Evolutionary conservation across 768 basidiomycete genomes (phyloP).

Genomic region (Xerocomus potaroensis): DNA sequence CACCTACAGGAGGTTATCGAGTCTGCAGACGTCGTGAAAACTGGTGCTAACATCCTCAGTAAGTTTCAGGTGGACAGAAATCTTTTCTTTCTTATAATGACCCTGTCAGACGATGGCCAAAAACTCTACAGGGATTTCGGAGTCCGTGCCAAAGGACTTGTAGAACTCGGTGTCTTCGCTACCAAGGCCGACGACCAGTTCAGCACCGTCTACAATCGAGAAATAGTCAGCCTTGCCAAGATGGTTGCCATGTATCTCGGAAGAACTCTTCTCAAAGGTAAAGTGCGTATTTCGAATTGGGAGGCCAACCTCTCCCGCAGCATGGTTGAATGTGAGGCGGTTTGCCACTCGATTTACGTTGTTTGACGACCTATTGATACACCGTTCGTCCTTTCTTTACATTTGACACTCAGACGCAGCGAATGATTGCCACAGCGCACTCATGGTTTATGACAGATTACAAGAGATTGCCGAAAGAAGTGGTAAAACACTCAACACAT

Average conservation of each 20-base stretch:
- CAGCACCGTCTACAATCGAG: conserved; percentile 29
- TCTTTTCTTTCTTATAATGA: not conserved
- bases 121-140: conserved; percentile 47
- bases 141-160: conserved; percentile 37
- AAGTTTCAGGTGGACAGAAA: conserved; percentile 12
- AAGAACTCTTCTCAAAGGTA: conserved; percentile 39
- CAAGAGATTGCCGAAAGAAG: conserved; percentile 27
- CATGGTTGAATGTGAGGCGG: conserved; percentile 37
- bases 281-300: conserved; percentile 47
- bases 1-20: conserved; percentile 42
- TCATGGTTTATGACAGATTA: conserved; percentile 41
- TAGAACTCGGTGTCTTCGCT: conserved; percentile 46
- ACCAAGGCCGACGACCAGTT: conserved; percentile 36
- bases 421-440: conserved; percentile 46
- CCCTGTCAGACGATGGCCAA: conserved; percentile 39
- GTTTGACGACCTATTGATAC: not conserved
- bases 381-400: not conserved
- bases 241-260: conserved; percentile 41
- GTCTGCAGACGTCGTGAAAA: conserved; percentile 36
- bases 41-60: conserved; percentile 49
- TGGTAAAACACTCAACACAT: conserved; percentile 14
- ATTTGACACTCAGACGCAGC: conserved; percentile 39
- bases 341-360: not conserved
- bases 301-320: conserved; percentile 32
- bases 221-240: conserved; percentile 40